These are phyloP conservation scores for Steccherinum ochraceum DNA, from an alignment of 768 basidiomycete genomes.

Conservation along the genomic window DNA sequence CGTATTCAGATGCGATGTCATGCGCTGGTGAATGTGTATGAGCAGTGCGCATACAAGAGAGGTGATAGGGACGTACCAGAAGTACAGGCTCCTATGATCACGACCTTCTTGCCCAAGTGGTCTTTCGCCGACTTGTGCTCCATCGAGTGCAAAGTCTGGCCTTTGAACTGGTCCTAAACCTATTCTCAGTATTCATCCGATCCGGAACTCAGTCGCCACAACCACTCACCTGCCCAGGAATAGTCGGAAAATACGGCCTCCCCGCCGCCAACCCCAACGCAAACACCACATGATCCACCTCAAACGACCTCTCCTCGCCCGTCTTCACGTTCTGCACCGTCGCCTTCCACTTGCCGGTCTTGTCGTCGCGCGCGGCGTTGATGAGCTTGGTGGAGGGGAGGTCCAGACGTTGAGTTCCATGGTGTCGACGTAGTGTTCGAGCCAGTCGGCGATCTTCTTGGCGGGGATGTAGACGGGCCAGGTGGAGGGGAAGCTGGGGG, in stretches of 20 bases:
- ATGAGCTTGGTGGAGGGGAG: slow-evolving; percentile 3
- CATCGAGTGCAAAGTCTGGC: slow-evolving; percentile 8
- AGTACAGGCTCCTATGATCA: slow-evolving; percentile 65
- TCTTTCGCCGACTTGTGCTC: slow-evolving; percentile 6
- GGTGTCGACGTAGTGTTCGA: slow-evolving; percentile 21
- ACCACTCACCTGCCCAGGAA: background rate
- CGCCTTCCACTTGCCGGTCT: background rate
- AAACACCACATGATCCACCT: slow-evolving; percentile 1
- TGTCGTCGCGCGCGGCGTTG: background rate
- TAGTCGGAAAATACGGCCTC: background rate
- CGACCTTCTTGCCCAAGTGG: slow-evolving; percentile 52
- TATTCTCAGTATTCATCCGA: too few relatives aligned
- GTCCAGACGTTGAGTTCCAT: slow-evolving; percentile 29
- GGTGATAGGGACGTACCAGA: slow-evolving; percentile 35
- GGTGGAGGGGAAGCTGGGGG: background rate
- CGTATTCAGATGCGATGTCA: slow-evolving; percentile 44
- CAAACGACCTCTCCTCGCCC: slow-evolving; percentile 3
- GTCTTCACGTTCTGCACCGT: slow-evolving; percentile 1
- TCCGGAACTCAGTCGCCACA: too few relatives aligned
- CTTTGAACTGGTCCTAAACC: slow-evolving; percentile 9
- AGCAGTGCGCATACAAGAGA: background rate
- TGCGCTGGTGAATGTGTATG: slow-evolving; percentile 28
- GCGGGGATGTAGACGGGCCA: slow-evolving; percentile 1
- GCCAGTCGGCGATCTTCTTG: slow-evolving; percentile 4
- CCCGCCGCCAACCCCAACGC: slow-evolving; percentile 5